Conservation (phyloP, 768 basidiomycete genomes). For the Holtermanniella nyarrowii region DNA sequence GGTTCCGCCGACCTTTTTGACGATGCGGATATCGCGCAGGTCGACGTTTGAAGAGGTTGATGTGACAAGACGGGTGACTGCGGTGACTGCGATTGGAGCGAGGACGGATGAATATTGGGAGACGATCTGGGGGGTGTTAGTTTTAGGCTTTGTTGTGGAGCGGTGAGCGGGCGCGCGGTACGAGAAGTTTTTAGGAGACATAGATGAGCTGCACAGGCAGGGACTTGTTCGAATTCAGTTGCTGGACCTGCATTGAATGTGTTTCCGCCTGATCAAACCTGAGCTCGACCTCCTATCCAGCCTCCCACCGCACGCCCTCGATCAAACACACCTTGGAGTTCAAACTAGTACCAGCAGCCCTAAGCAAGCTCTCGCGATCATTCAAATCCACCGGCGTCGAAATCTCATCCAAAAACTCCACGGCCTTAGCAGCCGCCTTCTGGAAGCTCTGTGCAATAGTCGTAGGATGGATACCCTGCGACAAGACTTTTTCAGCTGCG, state of each 20-base stretch:
- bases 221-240: too few relatives aligned
- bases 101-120: conserved; percentile 97
- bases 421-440: conserved; percentile 80
- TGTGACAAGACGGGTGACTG: conserved; percentile 82
- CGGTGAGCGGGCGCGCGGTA: too few relatives aligned
- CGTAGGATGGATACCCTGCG: conserved; percentile 94
- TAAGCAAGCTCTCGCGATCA: conserved; percentile 71
- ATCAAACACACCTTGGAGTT: conserved; percentile 71
- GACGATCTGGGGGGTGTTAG: conserved; percentile 60
- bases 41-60: conserved; percentile 89
- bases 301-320: neutral
- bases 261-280: too few relatives aligned
- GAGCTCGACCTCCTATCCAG: too few relatives aligned
- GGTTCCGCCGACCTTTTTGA: conserved; percentile 97
- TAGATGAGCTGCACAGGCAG: too few relatives aligned
- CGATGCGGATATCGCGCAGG: conserved; percentile 86
- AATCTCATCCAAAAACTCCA: conserved; percentile 86
- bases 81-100: conserved; percentile 96
- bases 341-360: conserved; percentile 87
- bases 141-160: neutral
- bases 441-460: conserved; percentile 93
- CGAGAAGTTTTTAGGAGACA: too few relatives aligned
- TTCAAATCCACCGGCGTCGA: conserved; percentile 83
- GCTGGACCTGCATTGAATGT: too few relatives aligned
- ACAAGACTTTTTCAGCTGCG: conserved; percentile 91